Percentiles rank a stretch among this genome's conserved stretches.
These are phyloP conservation scores for Neurospora sp. DNA, from an alignment of 495 filamentous ascomycete species.

Conservation along the genomic window DNA sequence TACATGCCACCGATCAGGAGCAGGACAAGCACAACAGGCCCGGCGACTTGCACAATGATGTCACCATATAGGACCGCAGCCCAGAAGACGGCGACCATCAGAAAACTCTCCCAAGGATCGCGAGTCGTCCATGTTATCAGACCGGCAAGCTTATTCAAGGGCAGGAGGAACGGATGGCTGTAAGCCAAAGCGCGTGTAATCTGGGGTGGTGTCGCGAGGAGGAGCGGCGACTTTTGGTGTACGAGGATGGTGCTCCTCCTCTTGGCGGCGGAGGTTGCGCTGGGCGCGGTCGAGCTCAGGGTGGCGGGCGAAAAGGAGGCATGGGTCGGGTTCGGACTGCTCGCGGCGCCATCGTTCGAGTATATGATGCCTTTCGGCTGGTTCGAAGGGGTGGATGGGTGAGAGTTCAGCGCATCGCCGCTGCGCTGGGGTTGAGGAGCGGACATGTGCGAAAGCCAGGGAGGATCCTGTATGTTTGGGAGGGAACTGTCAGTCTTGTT, in stretches of 20 bases:
- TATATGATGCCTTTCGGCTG: constrained; percentile 10
- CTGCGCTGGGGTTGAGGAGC: constrained; percentile 26
- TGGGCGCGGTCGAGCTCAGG: constrained; percentile 42
- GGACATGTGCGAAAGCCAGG: constrained; percentile 43
- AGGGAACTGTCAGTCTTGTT: constrained; percentile 11
- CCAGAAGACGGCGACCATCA: constrained; percentile 80
- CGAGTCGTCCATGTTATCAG: constrained; percentile 86
- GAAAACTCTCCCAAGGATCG: constrained; percentile 94
- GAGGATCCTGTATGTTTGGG: constrained; percentile 28
- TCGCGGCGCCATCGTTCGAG: constrained; percentile 17
- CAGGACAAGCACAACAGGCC: constrained; percentile 72
- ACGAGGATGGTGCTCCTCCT: constrained; percentile 86
- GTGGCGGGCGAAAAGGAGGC: constrained; percentile 69
- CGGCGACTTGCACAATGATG: constrained; percentile 62
- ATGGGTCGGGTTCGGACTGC: constrained; percentile 22
- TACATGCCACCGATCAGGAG: constrained; percentile 88
- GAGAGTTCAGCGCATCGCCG: constrained; percentile 21
- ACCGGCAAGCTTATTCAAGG: constrained; percentile 71
- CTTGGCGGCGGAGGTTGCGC: constrained; percentile 55
- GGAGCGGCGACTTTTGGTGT: constrained; percentile 87
- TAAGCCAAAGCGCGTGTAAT: constrained; percentile 88
- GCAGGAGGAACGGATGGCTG: constrained; percentile 84
- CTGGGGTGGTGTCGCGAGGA: constrained; percentile 87
- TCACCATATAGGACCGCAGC: constrained; percentile 76
- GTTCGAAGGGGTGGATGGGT: constrained; percentile 16